These are phyloP conservation scores for Candida labiduridarum DNA, from an alignment of 1,139 yeast genomes.

Conservation along the genomic window DNA sequence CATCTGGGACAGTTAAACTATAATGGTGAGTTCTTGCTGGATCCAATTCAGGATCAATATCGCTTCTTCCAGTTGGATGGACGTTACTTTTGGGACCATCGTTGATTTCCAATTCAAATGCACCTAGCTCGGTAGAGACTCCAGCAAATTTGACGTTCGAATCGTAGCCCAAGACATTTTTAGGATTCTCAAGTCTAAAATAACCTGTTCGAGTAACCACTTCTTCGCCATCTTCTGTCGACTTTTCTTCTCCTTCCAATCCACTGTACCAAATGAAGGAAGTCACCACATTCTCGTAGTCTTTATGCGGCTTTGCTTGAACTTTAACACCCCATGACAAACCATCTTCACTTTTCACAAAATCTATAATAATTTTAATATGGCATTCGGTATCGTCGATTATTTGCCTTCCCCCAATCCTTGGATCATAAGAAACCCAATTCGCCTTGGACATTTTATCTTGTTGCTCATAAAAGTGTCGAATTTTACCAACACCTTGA, in stretches of 20 bases:
- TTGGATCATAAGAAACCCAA: slow-evolving; percentile 86
- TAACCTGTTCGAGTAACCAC: slow-evolving; percentile 28
- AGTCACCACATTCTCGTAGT: slow-evolving; percentile 51
- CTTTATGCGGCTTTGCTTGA: slow-evolving; percentile 59
- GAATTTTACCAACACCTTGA: slow-evolving; percentile 58
- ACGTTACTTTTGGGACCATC: slow-evolving; percentile 50
- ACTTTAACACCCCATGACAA: slow-evolving; percentile 78
- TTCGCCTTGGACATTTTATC: slow-evolving; percentile 78
- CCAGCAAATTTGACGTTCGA: slow-evolving; percentile 53
- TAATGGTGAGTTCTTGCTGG: slow-evolving; percentile 64
- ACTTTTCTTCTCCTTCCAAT: slow-evolving; percentile 57
- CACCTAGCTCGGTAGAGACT: slow-evolving; percentile 54
- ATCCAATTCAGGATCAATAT: slow-evolving; percentile 45
- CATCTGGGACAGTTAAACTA: slow-evolving; percentile 72
- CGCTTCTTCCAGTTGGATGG: slow-evolving; percentile 35
- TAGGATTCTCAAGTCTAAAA: slow-evolving; percentile 33
- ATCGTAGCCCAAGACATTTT: slow-evolving; percentile 31
- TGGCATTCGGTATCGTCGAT: slow-evolving; percentile 70
- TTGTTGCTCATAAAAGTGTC: slow-evolving; percentile 79
- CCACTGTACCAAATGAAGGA: slow-evolving; percentile 81
- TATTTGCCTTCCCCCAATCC: slow-evolving; percentile 81
- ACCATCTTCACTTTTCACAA: slow-evolving; percentile 74
- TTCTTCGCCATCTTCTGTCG: slow-evolving; percentile 21
- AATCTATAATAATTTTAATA: slow-evolving; percentile 66
- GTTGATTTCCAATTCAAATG: slow-evolving; percentile 52